Percentiles rank a stretch among this genome's conserved stretches.
These are phyloP conservation scores for Hygrophorus russula DNA, from an alignment of 768 basidiomycete species.

Conservation along the genomic window DNA sequence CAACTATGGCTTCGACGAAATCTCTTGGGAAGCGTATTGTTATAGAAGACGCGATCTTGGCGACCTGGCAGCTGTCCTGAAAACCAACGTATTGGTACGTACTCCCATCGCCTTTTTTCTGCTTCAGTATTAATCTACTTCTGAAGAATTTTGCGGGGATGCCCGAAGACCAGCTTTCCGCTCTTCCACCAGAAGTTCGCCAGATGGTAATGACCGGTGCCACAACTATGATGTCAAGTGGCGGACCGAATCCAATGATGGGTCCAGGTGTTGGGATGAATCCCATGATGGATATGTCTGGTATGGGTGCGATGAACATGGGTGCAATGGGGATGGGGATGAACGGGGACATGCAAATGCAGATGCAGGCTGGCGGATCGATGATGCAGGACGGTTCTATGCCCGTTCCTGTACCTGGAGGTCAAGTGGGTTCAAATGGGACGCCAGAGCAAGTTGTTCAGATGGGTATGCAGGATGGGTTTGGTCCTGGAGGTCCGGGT, in stretches of 20 bases:
- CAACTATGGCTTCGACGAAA: conserved; percentile 98
- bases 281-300: conserved; percentile 70
- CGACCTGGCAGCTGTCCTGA: conserved; percentile 69
- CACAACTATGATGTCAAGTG: conserved; percentile 64
- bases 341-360: conserved; percentile 57
- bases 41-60: conserved; percentile 74
- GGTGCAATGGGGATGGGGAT: conserved; percentile 54
- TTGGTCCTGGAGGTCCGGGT: conserved; percentile 25
- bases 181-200: conserved; percentile 70
- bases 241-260: conserved; percentile 46
- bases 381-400: conserved; percentile 27
- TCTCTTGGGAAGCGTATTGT: conserved; percentile 90
- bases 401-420: conserved; percentile 17
- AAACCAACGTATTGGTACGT: conserved; percentile 73
- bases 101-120: neutral
- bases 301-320: conserved; percentile 30
- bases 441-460: conserved; percentile 29
- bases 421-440: conserved; percentile 26
- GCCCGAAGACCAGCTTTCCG: conserved; percentile 70
- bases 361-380: conserved; percentile 19
- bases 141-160: conserved; percentile 69
- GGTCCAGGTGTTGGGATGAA: conserved; percentile 32
- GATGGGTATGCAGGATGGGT: conserved; percentile 37
- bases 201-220: conserved; percentile 84
- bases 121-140: conserved; percentile 6